Evolutionary conservation across 768 basidiomycete genomes (phyloP).

Genomic region (Mycena floridula): DNA sequence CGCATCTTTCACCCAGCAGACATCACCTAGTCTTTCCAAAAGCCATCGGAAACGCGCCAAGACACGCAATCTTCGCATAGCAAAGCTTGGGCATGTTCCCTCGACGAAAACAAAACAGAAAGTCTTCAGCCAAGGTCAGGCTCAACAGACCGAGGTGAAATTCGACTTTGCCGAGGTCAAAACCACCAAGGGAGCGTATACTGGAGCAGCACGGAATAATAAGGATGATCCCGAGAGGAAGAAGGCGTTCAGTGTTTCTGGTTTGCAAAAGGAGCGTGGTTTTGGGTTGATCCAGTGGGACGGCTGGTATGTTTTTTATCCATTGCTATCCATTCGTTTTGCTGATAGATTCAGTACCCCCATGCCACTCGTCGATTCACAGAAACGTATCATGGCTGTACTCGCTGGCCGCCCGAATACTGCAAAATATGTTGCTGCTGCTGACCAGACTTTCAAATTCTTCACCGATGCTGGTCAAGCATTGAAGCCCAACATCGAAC

Average conservation of each 20-base stretch:
- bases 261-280: background rate
- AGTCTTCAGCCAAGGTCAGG: background rate
- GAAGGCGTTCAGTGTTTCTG: background rate
- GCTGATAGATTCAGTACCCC: background rate
- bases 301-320: background rate
- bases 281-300: background rate
- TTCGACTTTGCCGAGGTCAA: background rate
- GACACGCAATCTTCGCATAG: background rate
- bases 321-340: background rate
- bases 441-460: conserved; percentile 1
- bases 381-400: conserved; percentile 1
- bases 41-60: background rate
- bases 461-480: background rate
- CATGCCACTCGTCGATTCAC: background rate
- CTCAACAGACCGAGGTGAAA: background rate
- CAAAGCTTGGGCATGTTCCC: background rate
- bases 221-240: background rate
- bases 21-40: background rate
- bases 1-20: background rate
- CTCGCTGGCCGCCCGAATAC: conserved; percentile 9
- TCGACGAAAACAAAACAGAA: background rate
- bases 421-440: background rate
- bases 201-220: background rate
- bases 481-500: background rate
- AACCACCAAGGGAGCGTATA: background rate